phyloP scores from a whole-genome alignment of 768 basidiomycete species.

The Leucocoprinus leucothites region DNA sequence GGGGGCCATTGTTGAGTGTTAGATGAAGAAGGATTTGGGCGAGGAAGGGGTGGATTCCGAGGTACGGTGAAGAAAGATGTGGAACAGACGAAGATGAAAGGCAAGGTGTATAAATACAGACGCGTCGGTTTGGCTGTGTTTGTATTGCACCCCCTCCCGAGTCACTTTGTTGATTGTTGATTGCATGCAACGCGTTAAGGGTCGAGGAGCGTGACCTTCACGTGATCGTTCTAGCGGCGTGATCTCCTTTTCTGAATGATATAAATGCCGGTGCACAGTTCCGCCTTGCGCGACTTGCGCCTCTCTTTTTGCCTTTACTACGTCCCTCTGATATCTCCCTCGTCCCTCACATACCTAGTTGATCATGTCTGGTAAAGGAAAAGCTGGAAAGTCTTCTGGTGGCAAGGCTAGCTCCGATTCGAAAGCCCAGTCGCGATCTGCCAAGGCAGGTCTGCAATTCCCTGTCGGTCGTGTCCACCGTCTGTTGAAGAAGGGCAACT shows the following conservation, averaged over 20 bases:
- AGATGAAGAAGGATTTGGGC: constrained; percentile 13
- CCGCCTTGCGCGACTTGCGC: constrained; percentile 6
- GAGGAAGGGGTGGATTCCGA: constrained; percentile 29
- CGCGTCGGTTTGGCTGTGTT: constrained; percentile 10
- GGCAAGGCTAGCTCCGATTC: constrained; percentile 56
- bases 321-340: constrained; percentile 14
- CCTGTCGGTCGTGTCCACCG: constrained; percentile 92
- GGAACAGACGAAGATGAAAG: background rate
- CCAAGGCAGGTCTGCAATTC: constrained; percentile 78
- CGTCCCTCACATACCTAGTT: constrained; percentile 9
- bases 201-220: background rate
- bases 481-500: constrained; percentile 86
- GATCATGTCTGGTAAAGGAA: constrained; percentile 41
- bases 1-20: constrained; percentile 58
- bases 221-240: constrained; percentile 18
- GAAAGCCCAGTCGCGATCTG: constrained; percentile 68
- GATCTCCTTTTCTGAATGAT: constrained; percentile 16
- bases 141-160: constrained; percentile 2
- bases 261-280: constrained; percentile 33
- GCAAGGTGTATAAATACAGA: constrained; percentile 12
- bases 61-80: constrained; percentile 11
- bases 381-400: constrained; percentile 31
- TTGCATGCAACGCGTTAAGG: background rate
- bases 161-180: constrained; percentile 14
- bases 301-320: constrained; percentile 19